These are phyloP conservation scores for Silybum marianum DNA, from an alignment of 129 eudicot genomes.

Conservation along the genomic window DNA sequence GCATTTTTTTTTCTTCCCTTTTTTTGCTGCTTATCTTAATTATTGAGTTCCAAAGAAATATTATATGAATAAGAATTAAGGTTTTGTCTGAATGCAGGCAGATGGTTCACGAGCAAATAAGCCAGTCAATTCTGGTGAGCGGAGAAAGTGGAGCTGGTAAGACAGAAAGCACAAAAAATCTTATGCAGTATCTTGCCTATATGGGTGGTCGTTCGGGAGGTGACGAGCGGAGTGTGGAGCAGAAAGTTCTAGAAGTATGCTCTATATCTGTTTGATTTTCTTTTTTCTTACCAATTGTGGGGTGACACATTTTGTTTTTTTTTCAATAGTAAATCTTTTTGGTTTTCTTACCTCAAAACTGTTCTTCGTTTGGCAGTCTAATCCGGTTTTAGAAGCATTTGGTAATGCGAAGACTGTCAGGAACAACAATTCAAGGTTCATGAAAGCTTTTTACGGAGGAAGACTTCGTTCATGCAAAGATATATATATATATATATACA, in stretches of 20 bases:
- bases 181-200: conserved; percentile 85
- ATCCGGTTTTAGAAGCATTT: conserved; percentile 84
- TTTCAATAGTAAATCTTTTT: conserved; percentile 5
- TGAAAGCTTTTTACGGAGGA: conserved; percentile 7
- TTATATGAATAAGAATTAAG: conserved; percentile 22
- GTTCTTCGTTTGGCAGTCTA: conserved; percentile 56
- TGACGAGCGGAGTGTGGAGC: conserved; percentile 74
- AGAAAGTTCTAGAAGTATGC: conserved; percentile 87
- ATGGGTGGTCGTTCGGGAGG: conserved; percentile 71
- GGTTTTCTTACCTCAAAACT: conserved; percentile 4
- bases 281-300: background rate
- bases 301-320: background rate
- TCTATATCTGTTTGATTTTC: background rate
- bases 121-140: conserved; percentile 92
- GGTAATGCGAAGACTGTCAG: conserved; percentile 83
- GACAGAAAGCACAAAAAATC: conserved; percentile 86
- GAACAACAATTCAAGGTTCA: conserved; percentile 80
- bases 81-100: conserved; percentile 56
- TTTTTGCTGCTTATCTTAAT: conserved; percentile 3
- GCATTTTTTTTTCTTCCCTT: conserved; percentile 35
- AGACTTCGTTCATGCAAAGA: background rate
- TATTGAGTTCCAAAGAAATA: background rate
- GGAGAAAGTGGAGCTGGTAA: conserved; percentile 99
- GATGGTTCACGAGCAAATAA: conserved; percentile 72
- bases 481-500: too few species aligned